Percentiles rank a stretch among this genome's conserved stretches.
Conservation (phyloP, 768 basidiomycete genomes). For the Stropharia rugosoannulata region DNA sequence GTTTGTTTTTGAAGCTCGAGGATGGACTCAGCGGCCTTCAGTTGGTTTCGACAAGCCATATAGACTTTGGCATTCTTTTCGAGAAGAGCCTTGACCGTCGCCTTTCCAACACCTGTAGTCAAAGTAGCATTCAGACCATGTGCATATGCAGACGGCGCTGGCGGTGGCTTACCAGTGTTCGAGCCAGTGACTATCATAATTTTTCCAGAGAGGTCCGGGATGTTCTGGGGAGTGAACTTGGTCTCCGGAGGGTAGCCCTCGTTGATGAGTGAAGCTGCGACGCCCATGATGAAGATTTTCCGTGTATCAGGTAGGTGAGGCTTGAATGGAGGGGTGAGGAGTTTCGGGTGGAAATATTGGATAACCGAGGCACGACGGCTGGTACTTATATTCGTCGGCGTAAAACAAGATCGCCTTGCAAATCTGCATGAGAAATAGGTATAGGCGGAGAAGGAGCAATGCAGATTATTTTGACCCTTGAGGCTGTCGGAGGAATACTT, state of each 20-base stretch:
- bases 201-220: slow-evolving; percentile 44
- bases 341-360: neutral
- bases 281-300: slow-evolving; percentile 13
- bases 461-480: too few relatives aligned
- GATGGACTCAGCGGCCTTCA: slow-evolving; percentile 38
- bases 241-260: slow-evolving; percentile 27
- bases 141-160: neutral
- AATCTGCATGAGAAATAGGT: too few relatives aligned
- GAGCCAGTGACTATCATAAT: slow-evolving; percentile 50
- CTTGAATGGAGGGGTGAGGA: neutral
- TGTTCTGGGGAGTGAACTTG: slow-evolving; percentile 31
- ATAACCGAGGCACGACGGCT: neutral
- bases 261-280: slow-evolving; percentile 14
- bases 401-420: too few relatives aligned
- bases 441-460: too few relatives aligned
- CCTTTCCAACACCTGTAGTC: slow-evolving; percentile 44
- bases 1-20: slow-evolving; percentile 36
- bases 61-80: slow-evolving; percentile 51
- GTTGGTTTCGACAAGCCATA: slow-evolving; percentile 40
- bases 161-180: slow-evolving; percentile 29
- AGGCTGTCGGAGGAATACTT: too few relatives aligned
- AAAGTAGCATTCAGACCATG: neutral
- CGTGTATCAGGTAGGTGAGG: neutral
- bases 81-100: slow-evolving; percentile 44
- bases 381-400: too few relatives aligned